Conservation (phyloP, 495 filamentous ascomycete species). For the Pseudevernia furfuracea region DNA sequence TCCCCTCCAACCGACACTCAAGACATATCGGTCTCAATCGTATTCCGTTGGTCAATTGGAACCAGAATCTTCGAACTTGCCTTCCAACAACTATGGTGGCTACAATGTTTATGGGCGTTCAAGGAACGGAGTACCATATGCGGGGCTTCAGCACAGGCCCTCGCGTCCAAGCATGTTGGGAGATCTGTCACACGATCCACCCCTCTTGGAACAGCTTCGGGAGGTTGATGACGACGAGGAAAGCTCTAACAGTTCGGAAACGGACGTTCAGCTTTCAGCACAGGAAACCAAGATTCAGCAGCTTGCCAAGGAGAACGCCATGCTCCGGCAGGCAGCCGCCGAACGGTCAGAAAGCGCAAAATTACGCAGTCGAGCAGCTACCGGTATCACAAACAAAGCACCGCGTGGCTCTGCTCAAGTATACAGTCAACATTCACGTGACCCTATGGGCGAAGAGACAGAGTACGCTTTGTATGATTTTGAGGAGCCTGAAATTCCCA, state of each 20-base stretch:
- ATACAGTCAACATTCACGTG: slow-evolving; percentile 53
- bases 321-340: slow-evolving; percentile 54
- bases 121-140: slow-evolving; percentile 49
- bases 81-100: slow-evolving; percentile 40
- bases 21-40: slow-evolving; percentile 90
- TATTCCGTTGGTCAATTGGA: slow-evolving; percentile 94
- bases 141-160: slow-evolving; percentile 69
- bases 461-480: slow-evolving; percentile 64
- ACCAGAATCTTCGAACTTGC: slow-evolving; percentile 46
- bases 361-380: slow-evolving; percentile 51
- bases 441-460: slow-evolving; percentile 59
- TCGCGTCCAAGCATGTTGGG: slow-evolving; percentile 81
- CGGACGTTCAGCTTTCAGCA: slow-evolving; percentile 48
- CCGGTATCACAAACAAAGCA: slow-evolving; percentile 30
- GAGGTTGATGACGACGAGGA: slow-evolving; percentile 81
- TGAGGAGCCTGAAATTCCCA: slow-evolving; percentile 55
- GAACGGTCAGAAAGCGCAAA: slow-evolving; percentile 52
- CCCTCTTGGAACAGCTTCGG: slow-evolving; percentile 65
- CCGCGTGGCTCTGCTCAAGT: slow-evolving; percentile 28
- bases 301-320: slow-evolving; percentile 63
- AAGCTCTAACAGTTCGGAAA: slow-evolving; percentile 58
- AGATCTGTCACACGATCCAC: slow-evolving; percentile 64
- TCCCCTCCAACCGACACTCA: slow-evolving; percentile 81
- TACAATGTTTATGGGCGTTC: slow-evolving; percentile 37
- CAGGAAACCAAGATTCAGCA: slow-evolving; percentile 65